A percentile compares a stretch with the other conserved stretches of the same genome.
phyloP scores from a whole-genome alignment of 2,329 filamentous ascomycete genomes.

The Fusarium palustre region DNA sequence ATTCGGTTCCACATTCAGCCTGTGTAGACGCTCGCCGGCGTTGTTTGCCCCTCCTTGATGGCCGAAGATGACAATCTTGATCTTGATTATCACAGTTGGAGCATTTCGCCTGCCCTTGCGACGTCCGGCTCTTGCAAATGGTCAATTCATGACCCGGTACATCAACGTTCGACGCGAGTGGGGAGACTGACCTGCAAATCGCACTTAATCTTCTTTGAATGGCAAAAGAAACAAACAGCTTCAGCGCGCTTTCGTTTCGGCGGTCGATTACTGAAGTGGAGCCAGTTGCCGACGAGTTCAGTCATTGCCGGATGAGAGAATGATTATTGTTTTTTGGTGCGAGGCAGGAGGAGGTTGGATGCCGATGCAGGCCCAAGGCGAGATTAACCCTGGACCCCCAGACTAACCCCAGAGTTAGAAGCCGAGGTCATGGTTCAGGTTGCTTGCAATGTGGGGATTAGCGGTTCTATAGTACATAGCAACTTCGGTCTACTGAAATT shows the following conservation, averaged over 20 bases:
- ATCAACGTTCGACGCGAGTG: background rate
- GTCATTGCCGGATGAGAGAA: conserved; percentile 42
- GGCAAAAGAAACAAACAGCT: conserved; percentile 47
- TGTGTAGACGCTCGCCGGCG: conserved; percentile 13
- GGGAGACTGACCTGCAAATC: conserved; percentile 45
- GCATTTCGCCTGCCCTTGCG: conserved; percentile 43
- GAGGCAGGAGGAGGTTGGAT: background rate
- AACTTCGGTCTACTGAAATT: background rate
- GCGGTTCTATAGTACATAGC: background rate
- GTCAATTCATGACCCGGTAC: background rate
- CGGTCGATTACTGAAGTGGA: conserved; percentile 49
- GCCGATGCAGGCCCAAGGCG: background rate
- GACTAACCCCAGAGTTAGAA: background rate
- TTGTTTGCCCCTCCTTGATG: conserved; percentile 47
- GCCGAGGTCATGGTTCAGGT: background rate
- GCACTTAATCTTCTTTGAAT: conserved; percentile 54
- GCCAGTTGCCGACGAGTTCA: conserved; percentile 50
- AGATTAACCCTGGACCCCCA: background rate
- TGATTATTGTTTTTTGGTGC: background rate
- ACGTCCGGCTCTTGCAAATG: conserved; percentile 29
- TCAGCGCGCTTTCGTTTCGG: conserved; percentile 51
- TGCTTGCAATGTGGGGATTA: background rate
- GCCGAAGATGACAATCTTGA: conserved; percentile 47
- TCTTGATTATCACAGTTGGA: conserved; percentile 47
- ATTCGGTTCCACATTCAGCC: background rate